phyloP scores from a whole-genome alignment of 768 basidiomycete genomes.

The Rhodotorula graminis region DNA sequence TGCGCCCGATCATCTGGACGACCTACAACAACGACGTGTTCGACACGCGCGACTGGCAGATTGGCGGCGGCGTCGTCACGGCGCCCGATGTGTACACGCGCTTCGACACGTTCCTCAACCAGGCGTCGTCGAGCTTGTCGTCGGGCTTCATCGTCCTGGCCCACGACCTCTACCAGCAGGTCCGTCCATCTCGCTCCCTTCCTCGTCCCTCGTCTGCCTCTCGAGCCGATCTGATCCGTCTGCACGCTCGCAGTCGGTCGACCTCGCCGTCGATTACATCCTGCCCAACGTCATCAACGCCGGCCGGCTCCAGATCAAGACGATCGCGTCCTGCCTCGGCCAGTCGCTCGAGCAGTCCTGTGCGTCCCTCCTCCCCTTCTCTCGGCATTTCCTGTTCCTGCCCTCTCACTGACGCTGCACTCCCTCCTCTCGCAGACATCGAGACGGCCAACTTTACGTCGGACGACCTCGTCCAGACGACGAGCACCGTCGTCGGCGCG shows the following conservation, averaged over 20 bases:
- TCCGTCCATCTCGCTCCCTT: neutral
- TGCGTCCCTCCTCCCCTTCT: neutral
- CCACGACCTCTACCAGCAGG: constrained; percentile 64
- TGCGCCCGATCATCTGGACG: constrained; percentile 78
- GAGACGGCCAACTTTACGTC: constrained; percentile 18
- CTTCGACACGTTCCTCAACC: constrained; percentile 66
- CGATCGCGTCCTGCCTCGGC: constrained; percentile 66
- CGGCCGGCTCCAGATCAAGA: constrained; percentile 65
- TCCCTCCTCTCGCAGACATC: constrained; percentile 13
- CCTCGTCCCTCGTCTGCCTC: neutral
- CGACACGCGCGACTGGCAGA: constrained; percentile 63
- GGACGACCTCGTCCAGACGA: constrained; percentile 9
- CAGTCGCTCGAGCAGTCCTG: constrained; percentile 59
- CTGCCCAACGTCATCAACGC: constrained; percentile 68
- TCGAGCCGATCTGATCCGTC: neutral
- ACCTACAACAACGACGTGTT: constrained; percentile 50
- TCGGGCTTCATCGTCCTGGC: constrained; percentile 86
- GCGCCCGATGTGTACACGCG: constrained; percentile 57
- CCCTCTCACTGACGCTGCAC: neutral
- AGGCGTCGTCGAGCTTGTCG: constrained; percentile 56
- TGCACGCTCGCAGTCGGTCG: constrained; percentile 56
- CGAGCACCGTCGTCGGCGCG: constrained; percentile 22
- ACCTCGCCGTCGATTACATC: constrained; percentile 79
- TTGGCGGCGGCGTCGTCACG: constrained; percentile 60
- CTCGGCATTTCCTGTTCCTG: neutral